These are phyloP conservation scores for Penicillium freii DNA, from an alignment of 2,329 filamentous ascomycete genomes.

Conservation along the genomic window DNA sequence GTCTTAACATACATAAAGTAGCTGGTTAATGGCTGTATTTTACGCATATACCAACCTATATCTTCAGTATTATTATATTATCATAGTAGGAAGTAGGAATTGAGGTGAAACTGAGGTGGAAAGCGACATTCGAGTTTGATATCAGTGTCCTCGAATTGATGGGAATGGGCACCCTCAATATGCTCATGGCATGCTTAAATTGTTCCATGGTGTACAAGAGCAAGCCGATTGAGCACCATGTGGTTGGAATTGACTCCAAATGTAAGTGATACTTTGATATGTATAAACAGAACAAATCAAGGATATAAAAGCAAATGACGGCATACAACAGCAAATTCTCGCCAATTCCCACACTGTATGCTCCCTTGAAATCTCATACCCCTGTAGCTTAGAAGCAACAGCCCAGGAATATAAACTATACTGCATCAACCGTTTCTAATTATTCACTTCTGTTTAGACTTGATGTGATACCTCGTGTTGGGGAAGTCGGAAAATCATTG, in stretches of 20 bases:
- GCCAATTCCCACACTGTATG: background rate
- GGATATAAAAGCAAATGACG: background rate
- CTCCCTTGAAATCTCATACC: background rate
- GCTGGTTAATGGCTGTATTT: too few relatives aligned
- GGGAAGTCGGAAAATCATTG: constrained; percentile 8
- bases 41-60: too few relatives aligned
- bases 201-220: background rate
- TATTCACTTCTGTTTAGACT: background rate
- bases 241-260: background rate
- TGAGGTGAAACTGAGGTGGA: constrained; percentile 31
- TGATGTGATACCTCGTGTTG: constrained; percentile 7
- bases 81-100: background rate
- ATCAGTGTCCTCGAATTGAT: constrained; percentile 29
- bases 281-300: background rate
- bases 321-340: background rate
- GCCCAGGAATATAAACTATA: background rate
- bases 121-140: constrained; percentile 20
- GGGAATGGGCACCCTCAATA: constrained; percentile 15
- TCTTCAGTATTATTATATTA: too few relatives aligned
- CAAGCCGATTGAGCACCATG: background rate
- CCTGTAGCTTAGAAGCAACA: too few relatives aligned
- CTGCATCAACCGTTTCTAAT: background rate
- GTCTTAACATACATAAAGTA: too few relatives aligned
- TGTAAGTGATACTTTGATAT: background rate
- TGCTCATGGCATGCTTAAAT: constrained; percentile 11